These are phyloP conservation scores for Monascus purpureus DNA, from an alignment of 495 filamentous ascomycete species.

Conservation along the genomic window DNA sequence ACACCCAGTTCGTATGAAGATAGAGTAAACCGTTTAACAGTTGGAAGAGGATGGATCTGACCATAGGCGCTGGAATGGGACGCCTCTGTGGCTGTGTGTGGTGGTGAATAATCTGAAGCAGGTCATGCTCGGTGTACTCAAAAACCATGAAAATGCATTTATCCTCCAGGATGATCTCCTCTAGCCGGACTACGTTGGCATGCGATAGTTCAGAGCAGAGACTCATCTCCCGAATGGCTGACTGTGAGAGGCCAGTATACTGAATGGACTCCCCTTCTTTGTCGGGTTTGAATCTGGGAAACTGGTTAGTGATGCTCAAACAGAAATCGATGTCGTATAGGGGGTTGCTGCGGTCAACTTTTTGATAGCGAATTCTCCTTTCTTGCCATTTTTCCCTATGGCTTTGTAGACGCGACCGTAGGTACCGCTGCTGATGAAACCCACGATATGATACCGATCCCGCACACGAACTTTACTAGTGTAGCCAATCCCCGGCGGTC, in stretches of 20 bases:
- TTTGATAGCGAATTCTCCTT: constrained; percentile 86
- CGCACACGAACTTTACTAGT: constrained; percentile 78
- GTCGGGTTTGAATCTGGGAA: constrained; percentile 83
- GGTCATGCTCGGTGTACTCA: constrained; percentile 93
- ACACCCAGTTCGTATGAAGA: constrained; percentile 90
- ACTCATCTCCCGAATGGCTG: constrained; percentile 96
- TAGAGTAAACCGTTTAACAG: constrained; percentile 89
- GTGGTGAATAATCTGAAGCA: constrained; percentile 96
- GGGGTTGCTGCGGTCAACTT: too few relatives aligned
- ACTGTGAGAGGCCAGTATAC: constrained; percentile 96
- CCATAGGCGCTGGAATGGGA: constrained; percentile 72
- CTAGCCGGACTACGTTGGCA: constrained; percentile 75
- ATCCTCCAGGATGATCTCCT: constrained; percentile 95
- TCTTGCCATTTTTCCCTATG: constrained; percentile 57
- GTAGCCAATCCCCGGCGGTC: constrained; percentile 39
- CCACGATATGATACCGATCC: constrained; percentile 88
- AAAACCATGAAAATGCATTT: constrained; percentile 99
- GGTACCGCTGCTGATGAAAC: constrained; percentile 97
- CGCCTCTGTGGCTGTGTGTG: constrained; percentile 80
- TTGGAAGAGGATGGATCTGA: constrained; percentile 90
- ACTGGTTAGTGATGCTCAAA: constrained; percentile 5
- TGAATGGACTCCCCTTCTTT: constrained; percentile 91
- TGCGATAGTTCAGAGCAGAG: constrained; percentile 87
- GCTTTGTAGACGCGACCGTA: constrained; percentile 99
- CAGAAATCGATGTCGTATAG: too few relatives aligned